Evolutionary conservation across 441 rosid genomes (phyloP).

Genomic region (Adansonia rubrostipa): DNA sequence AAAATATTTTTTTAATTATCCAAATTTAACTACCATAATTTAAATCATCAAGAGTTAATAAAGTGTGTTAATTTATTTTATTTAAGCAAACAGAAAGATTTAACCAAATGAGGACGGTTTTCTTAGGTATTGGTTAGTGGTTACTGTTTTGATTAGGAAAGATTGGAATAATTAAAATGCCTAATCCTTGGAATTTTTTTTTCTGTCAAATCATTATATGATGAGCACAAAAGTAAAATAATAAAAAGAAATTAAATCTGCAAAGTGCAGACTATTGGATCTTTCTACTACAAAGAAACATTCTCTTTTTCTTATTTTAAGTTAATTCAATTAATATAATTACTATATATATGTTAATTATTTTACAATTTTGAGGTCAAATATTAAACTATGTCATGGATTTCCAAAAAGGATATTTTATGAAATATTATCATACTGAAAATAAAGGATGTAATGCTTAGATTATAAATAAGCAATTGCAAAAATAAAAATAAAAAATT

Average conservation of each 20-base stretch:
- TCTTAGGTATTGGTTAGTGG: background rate
- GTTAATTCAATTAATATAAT: constrained; percentile 11
- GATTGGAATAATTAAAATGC: constrained; percentile 36
- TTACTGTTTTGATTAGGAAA: constrained; percentile 35
- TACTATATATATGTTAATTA: background rate
- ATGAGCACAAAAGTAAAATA: constrained; percentile 29
- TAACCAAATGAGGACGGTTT: background rate
- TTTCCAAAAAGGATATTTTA: constrained; percentile 28
- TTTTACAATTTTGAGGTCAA: constrained; percentile 34
- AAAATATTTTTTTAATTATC: background rate
- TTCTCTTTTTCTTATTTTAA: constrained; percentile 17
- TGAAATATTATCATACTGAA: constrained; percentile 20
- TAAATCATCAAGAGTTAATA: constrained; percentile 7
- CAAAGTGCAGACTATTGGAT: constrained; percentile 27
- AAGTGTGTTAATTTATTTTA: background rate
- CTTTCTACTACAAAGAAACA: constrained; percentile 24
- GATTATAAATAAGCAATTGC: background rate
- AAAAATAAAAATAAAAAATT: too few species aligned
- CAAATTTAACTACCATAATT: constrained; percentile 15
- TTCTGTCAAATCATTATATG: constrained; percentile 51
- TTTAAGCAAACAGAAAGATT: background rate
- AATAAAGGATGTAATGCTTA: constrained; percentile 36
- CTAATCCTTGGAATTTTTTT: constrained; percentile 42
- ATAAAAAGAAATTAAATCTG: constrained; percentile 22
- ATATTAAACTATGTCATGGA: constrained; percentile 30